A percentile compares a stretch with the other conserved stretches of the same genome.
These are phyloP conservation scores for Didymella sp. DNA, from an alignment of 2,329 filamentous ascomycete genomes.

Conservation along the genomic window DNA sequence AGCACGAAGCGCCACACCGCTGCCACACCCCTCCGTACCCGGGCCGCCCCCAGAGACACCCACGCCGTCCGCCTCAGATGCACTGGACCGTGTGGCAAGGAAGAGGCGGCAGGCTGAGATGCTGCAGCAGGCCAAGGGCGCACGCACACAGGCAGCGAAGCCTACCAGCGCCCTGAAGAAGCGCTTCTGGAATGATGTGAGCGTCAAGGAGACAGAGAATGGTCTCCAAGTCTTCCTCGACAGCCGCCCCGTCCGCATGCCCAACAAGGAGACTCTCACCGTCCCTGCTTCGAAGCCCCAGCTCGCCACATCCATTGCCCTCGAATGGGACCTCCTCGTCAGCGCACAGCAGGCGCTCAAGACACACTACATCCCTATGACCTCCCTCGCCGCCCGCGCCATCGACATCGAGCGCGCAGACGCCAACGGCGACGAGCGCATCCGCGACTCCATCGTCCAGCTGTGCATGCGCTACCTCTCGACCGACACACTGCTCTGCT, in stretches of 20 bases:
- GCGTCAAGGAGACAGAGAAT: conserved; percentile 67
- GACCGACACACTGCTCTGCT: conserved; percentile 92
- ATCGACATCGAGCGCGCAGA: conserved; percentile 80
- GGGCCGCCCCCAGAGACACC: conserved; percentile 67
- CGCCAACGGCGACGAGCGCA: conserved; percentile 54
- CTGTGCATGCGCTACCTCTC: conserved; percentile 84
- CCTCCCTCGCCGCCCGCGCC: conserved; percentile 81
- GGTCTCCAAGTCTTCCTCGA: conserved; percentile 77
- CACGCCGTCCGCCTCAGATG: conserved; percentile 56
- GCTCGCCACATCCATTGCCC: conserved; percentile 82
- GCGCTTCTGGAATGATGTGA: conserved; percentile 89
- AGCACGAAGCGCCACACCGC: conserved; percentile 59
- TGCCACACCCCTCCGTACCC: conserved; percentile 63
- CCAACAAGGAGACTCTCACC: conserved; percentile 72
- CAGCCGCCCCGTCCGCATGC: conserved; percentile 77
- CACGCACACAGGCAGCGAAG: conserved; percentile 53
- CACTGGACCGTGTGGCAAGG: conserved; percentile 56
- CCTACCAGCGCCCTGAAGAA: conserved; percentile 64
- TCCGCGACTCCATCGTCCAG: conserved; percentile 69
- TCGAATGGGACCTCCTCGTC: conserved; percentile 90
- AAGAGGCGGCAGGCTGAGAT: conserved; percentile 60
- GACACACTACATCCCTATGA: conserved; percentile 88
- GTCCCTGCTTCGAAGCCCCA: conserved; percentile 78
- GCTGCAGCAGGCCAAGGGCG: conserved; percentile 55
- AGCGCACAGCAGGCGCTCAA: conserved; percentile 84